These are phyloP conservation scores for Coelastrella sp. DNA, from an alignment of 139 green algal genomes.

Conservation along the genomic window DNA sequence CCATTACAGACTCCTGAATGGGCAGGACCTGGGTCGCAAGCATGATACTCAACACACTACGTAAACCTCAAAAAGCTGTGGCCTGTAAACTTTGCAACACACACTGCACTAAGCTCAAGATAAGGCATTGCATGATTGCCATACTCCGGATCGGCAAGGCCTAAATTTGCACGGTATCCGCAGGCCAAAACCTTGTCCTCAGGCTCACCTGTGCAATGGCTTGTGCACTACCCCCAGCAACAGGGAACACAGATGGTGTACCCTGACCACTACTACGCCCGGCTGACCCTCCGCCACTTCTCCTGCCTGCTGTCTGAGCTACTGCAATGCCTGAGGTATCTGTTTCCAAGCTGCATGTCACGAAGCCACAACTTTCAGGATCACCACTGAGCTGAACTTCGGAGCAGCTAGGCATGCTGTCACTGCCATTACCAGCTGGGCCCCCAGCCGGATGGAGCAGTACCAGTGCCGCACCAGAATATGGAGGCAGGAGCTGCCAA, in stretches of 20 bases:
- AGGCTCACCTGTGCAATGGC: conserved; percentile 46
- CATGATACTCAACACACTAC: no score
- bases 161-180: no score
- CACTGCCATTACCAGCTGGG: background rate
- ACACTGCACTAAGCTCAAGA: background rate
- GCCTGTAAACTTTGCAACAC: no score
- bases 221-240: conserved; percentile 24
- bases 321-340: conserved; percentile 20
- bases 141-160: no score
- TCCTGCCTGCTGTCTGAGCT: background rate
- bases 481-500: conserved; percentile 66
- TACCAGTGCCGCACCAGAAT: conserved; percentile 54
- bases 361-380: conserved; percentile 38
- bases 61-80: no score
- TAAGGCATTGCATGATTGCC: background rate
- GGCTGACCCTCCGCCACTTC: background rate
- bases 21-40: conserved; percentile 29
- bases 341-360: conserved; percentile 33
- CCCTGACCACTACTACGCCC: background rate
- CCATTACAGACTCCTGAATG: conserved; percentile 54
- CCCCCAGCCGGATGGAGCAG: conserved; percentile 21
- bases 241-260: conserved; percentile 22
- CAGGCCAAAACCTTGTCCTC: no score
- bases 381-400: conserved; percentile 67
- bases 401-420: background rate